Conservation (phyloP, 148 eudicot genomes). For the Drosera capensis region DNA sequence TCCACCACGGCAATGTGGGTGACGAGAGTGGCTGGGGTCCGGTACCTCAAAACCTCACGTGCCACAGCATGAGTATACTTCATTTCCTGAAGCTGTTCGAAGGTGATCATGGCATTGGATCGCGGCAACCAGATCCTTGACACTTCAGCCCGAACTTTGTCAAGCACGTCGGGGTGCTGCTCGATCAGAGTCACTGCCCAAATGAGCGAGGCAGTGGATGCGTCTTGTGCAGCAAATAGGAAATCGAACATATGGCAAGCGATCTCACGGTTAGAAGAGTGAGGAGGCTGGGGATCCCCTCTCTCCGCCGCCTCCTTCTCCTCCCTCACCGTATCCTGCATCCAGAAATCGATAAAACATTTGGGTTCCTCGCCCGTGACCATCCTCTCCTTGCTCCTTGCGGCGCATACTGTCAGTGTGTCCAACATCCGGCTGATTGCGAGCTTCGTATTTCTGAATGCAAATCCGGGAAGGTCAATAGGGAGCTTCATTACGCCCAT, state of each 20-base stretch:
- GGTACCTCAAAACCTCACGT: slow-evolving; percentile 49
- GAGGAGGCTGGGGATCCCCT: slow-evolving; percentile 14
- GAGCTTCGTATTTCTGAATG: slow-evolving; percentile 47
- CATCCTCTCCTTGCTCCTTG: slow-evolving; percentile 35
- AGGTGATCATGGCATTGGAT: slow-evolving; percentile 18
- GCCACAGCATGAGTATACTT: slow-evolving; percentile 81
- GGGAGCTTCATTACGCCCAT: slow-evolving; percentile 66
- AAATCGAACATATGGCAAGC: slow-evolving; percentile 68
- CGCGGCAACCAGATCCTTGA: slow-evolving; percentile 32
- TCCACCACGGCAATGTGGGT: slow-evolving; percentile 67
- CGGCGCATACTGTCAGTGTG: slow-evolving; percentile 36
- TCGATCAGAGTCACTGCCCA: slow-evolving; percentile 77
- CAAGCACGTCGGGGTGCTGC: slow-evolving; percentile 43
- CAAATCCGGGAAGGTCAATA: slow-evolving; percentile 59
- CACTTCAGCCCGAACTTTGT: slow-evolving; percentile 38
- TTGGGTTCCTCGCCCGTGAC: slow-evolving; percentile 25
- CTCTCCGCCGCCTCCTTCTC: slow-evolving; percentile 10
- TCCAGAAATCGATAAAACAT: slow-evolving; percentile 73
- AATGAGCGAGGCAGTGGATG: slow-evolving; percentile 63
- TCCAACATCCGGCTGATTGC: slow-evolving; percentile 41
- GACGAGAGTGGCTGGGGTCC: slow-evolving; percentile 71
- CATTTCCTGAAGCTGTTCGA: slow-evolving; percentile 44
- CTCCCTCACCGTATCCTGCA: slow-evolving; percentile 52
- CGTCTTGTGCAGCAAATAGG: slow-evolving; percentile 74
- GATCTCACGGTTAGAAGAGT: slow-evolving; percentile 19